phyloP scores from a whole-genome alignment of 2,329 filamentous ascomycete species.

The Pestalotiopsis sp. region DNA sequence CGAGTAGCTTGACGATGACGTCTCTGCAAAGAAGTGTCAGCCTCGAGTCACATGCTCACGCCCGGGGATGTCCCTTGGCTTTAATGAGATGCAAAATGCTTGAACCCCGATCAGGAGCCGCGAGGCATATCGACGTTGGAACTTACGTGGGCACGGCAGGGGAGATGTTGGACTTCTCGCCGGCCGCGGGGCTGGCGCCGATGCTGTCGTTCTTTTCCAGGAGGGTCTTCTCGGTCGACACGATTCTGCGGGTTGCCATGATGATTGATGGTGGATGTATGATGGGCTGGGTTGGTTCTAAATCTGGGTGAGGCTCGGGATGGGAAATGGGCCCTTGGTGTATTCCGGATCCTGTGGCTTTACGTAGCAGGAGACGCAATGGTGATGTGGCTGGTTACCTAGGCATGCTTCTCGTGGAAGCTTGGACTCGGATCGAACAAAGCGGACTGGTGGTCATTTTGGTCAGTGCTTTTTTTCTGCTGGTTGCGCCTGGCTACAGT shows the following conservation, averaged over 20 bases:
- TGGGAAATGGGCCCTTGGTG: neutral
- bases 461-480: neutral
- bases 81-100: too few relatives aligned
- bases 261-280: neutral
- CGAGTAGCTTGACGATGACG: constrained; percentile 87
- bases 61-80: neutral
- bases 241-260: constrained; percentile 72
- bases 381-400: neutral
- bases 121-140: neutral
- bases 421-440: neutral
- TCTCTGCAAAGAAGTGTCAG: constrained; percentile 46
- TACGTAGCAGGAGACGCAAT: neutral
- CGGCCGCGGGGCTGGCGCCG: constrained; percentile 37
- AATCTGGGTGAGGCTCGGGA: neutral
- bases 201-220: constrained; percentile 58
- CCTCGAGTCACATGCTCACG: neutral
- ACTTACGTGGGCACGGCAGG: constrained; percentile 81
- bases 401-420: neutral
- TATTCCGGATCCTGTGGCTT: neutral
- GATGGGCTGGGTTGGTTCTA: neutral
- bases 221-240: constrained; percentile 64
- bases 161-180: constrained; percentile 69
- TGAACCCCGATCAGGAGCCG: too few relatives aligned
- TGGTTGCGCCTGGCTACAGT: neutral
- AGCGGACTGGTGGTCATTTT: neutral